Evolutionary conservation across 2,329 filamentous ascomycete species (phyloP), one percentile per base, ranked within the genome.

Genomic region (Pseudocercospora macadamiae): DNA sequence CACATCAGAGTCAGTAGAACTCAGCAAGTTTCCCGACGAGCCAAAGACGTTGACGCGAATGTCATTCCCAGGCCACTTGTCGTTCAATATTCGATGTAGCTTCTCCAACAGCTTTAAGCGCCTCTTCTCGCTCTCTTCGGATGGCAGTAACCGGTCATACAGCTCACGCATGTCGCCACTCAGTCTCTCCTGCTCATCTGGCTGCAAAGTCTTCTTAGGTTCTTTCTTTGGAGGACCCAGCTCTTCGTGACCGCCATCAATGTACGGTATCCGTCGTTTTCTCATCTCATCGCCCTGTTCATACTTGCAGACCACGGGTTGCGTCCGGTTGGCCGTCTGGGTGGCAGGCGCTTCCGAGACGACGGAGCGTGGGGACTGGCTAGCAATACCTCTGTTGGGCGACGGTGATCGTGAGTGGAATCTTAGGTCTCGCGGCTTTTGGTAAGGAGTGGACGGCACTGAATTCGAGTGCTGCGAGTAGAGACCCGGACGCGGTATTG

Each of bases 1-100:
- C 73, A 99, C 93, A 79, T 99, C 95, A 53, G 95, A 99, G 72
- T 97, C 92, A 75, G 91, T 93, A 30, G 93, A 96, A 76, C 92
- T 97, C 57, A 99, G 80, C 74, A 95, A 79, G 75, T 99, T 99
- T 48, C 95, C 95, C 3, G 95, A 97, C 4, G 95, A 97, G n/a
- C 95, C 95, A 82, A 99, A 99, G 14, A 97, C 86, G 73, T 95
- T 89, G 32, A 97, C 95, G 66, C 85, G 87, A 70, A 97, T 97
- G 61, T 96, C 84, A 69, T 91, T 89, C 1, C 90, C 91, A 1
- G 95, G 95, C 91, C 93, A 99, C 72, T 96, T 87, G 6, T 90
- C 84, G 70, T 96, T 95, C 73, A 99, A 86, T 37, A 97, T 85
- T 66, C 84, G 88, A 75, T 96, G 90, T 69, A 99, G 78, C 77